Evolutionary conservation across 768 basidiomycete species (phyloP).

Genomic region (Boletellus emodensis): DNA sequence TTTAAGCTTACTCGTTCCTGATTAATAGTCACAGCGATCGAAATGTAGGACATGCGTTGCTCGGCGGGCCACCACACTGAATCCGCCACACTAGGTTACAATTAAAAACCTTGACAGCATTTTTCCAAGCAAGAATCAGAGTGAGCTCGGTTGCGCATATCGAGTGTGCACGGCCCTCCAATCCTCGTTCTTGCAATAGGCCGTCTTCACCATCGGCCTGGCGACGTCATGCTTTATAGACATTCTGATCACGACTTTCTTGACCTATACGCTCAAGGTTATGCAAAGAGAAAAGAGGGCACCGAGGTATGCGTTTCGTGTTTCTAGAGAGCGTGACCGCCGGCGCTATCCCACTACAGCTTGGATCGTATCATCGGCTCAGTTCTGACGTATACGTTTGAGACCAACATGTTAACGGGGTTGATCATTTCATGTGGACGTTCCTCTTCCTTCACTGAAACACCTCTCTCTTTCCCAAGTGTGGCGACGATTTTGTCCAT

Average conservation of each 20-base stretch:
- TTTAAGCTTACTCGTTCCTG: constrained; percentile 13
- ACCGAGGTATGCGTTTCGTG: constrained; percentile 27
- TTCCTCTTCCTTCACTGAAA: not conserved
- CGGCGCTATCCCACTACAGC: constrained; percentile 19
- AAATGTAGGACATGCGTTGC: constrained; percentile 23
- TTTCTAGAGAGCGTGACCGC: not conserved
- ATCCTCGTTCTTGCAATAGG: constrained; percentile 27
- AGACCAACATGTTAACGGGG: constrained; percentile 50
- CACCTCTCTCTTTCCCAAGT: constrained; percentile 18
- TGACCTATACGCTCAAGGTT: constrained; percentile 41
- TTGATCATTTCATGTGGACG: constrained; percentile 10
- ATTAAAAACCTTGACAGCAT: constrained; percentile 21
- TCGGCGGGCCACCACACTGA: not conserved
- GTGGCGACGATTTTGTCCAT: constrained; percentile 40
- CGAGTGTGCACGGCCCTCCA: not conserved
- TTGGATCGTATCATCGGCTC: constrained; percentile 46
- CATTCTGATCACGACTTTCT: constrained; percentile 43
- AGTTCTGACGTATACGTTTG: constrained; percentile 50
- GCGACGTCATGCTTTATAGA: constrained; percentile 48
- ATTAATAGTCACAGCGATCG: constrained; percentile 24
- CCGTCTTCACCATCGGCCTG: constrained; percentile 50
- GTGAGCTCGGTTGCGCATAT: constrained; percentile 1
- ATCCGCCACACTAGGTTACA: constrained; percentile 19
- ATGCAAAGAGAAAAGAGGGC: constrained; percentile 39
- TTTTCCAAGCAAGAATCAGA: constrained; percentile 21